Percentiles rank a stretch among this genome's conserved stretches.
phyloP scores from a whole-genome alignment of 2,329 filamentous ascomycete species.

The Colletotrichum sojae region DNA sequence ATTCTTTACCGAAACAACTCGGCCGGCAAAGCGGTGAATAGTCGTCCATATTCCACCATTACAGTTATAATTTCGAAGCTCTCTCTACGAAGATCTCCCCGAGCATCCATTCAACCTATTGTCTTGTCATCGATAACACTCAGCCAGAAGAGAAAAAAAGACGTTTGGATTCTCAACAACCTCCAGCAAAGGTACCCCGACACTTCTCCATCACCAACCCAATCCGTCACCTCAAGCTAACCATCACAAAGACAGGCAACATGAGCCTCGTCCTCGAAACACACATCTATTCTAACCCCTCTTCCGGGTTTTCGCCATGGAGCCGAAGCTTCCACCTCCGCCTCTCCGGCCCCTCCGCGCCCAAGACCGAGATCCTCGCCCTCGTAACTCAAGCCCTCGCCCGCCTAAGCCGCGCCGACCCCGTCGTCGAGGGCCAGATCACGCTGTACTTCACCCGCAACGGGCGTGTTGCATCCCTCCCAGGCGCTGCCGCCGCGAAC shows the following conservation, averaged over 20 bases:
- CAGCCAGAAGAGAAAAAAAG: too few relatives aligned
- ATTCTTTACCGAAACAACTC: neutral
- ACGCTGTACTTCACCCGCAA: conserved; percentile 32
- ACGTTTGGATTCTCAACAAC: too few relatives aligned
- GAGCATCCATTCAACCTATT: neutral
- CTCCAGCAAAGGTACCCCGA: too few relatives aligned
- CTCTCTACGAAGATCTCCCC: neutral
- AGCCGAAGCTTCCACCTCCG: conserved; percentile 26
- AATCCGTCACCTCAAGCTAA: neutral
- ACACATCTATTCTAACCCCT: conserved; percentile 20
- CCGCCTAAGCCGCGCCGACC: conserved; percentile 29
- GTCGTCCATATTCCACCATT: neutral
- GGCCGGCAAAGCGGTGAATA: neutral
- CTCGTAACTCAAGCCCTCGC: conserved; percentile 15
- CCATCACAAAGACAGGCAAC: conserved; percentile 1
- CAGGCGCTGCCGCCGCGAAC: neutral
- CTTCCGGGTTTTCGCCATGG: conserved; percentile 5
- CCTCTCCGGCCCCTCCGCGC: conserved; percentile 2
- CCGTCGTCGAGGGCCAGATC: conserved; percentile 27
- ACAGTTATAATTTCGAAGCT: neutral
- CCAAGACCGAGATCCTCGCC: conserved; percentile 23
- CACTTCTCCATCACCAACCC: too few relatives aligned
- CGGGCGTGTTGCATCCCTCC: conserved; percentile 24
- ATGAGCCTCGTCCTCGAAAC: conserved; percentile 24
- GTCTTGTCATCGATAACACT: neutral